Percentiles rank a stretch among this genome's conserved stretches.
Conservation (phyloP, 257 asterid species). For the Solanum corneliomulleri region DNA sequence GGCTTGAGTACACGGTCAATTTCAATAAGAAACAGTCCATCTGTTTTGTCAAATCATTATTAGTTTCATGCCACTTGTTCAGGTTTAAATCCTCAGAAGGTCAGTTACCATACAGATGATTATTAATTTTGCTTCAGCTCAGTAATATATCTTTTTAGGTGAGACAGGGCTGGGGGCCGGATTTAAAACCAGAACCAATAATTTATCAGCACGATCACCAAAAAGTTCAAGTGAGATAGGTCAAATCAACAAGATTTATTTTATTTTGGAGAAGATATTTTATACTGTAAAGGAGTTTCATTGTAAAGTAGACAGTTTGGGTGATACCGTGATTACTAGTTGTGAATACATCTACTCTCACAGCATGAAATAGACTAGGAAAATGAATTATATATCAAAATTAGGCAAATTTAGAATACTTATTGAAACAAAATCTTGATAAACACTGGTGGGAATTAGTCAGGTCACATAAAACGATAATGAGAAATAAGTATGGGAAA, state of each 20-base stretch:
- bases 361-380: not conserved
- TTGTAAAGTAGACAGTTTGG: not conserved
- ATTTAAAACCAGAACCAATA: not conserved
- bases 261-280: not conserved
- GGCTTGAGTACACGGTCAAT: slow-evolving; percentile 93
- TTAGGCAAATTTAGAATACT: not conserved
- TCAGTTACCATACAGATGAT: not conserved
- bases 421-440: not conserved
- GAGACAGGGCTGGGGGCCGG: not conserved
- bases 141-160: not conserved
- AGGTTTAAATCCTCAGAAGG: not conserved
- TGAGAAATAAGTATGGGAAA: not conserved
- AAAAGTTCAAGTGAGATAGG: not conserved
- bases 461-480: not conserved
- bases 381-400: not conserved
- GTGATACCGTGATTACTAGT: not conserved
- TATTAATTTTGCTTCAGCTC: not conserved
- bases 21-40: slow-evolving; percentile 74
- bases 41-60: slow-evolving; percentile 37
- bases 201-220: not conserved
- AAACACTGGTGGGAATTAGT: not conserved
- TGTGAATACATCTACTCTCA: not conserved
- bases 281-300: not conserved
- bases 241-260: not conserved
- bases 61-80: slow-evolving; percentile 6